Evolutionary conservation across 2,329 filamentous ascomycete species (phyloP).

Genomic region (Tolypocladium tundrense): DNA sequence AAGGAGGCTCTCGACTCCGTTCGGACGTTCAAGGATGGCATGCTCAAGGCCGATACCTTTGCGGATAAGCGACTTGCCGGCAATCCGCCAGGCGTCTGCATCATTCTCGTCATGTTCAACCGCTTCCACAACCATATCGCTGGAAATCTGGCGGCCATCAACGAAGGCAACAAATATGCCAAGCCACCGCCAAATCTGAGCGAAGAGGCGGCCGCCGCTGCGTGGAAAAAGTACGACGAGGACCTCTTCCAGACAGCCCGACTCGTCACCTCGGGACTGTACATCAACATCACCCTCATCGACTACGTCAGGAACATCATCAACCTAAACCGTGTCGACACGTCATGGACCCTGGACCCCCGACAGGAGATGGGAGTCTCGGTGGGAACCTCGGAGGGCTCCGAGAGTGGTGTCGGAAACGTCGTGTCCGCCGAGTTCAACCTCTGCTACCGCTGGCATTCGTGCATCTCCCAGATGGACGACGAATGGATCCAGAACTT

Average conservation of each 20-base stretch:
- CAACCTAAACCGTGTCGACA: slow-evolving; percentile 48
- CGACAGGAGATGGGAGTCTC: slow-evolving; percentile 54
- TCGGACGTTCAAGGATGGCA: slow-evolving; percentile 60
- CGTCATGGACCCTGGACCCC: slow-evolving; percentile 74
- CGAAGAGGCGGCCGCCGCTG: slow-evolving; percentile 36
- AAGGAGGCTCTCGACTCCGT: slow-evolving; percentile 56
- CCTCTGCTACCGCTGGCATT: slow-evolving; percentile 80
- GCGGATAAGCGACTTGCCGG: slow-evolving; percentile 60
- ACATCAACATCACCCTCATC: slow-evolving; percentile 67
- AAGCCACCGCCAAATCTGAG: slow-evolving; percentile 43
- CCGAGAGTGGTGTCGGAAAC: slow-evolving; percentile 67
- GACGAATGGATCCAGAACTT: slow-evolving; percentile 71
- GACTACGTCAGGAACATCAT: slow-evolving; percentile 74
- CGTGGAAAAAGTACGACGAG: slow-evolving; percentile 62
- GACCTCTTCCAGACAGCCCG: slow-evolving; percentile 72
- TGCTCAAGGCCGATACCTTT: slow-evolving; percentile 63
- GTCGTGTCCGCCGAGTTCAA: slow-evolving; percentile 85
- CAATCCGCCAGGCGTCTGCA: slow-evolving; percentile 62
- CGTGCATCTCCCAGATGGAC: slow-evolving; percentile 59
- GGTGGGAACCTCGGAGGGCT: slow-evolving; percentile 41
- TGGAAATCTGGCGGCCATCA: slow-evolving; percentile 70
- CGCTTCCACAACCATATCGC: slow-evolving; percentile 84
- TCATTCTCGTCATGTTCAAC: slow-evolving; percentile 68
- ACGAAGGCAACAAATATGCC: slow-evolving; percentile 70
- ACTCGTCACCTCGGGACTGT: slow-evolving; percentile 63